Percentiles rank a stretch among this genome's conserved stretches.
Conservation (phyloP, 345 rosid genomes). For the Clausena lansium region DNA sequence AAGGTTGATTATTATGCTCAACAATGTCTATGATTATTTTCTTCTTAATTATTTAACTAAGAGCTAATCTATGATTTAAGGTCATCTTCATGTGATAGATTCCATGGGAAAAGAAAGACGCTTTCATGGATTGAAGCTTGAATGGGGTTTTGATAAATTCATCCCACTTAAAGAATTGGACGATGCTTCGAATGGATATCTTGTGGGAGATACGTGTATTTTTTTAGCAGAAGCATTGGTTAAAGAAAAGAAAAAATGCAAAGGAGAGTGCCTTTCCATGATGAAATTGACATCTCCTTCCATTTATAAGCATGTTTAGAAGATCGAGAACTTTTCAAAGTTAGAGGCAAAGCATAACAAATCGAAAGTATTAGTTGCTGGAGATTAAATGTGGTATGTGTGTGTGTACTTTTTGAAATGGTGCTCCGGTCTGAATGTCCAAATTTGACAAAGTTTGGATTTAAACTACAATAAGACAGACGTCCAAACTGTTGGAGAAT, state of each 20-base stretch:
- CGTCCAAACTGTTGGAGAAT: no score
- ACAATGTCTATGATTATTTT: no score
- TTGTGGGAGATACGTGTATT: constrained; percentile 33
- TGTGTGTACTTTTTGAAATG: no score
- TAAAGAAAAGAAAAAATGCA: constrained; percentile 34
- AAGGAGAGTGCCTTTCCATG: constrained; percentile 33
- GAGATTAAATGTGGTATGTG: constrained; percentile 40
- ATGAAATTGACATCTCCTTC: constrained; percentile 17
- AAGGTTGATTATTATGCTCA: no score
- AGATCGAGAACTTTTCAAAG: constrained; percentile 34
- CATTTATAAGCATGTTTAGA: constrained; percentile 38
- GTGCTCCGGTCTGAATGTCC: no score
- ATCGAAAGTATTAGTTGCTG: constrained; percentile 25
- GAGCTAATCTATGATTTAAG: no score
- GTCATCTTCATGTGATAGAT: constrained; percentile 30
- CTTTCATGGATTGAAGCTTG: constrained; percentile 31
- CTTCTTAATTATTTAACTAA: no score
- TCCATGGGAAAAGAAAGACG: constrained; percentile 27
- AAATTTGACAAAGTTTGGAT: no score
- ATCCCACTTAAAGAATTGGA: constrained; percentile 16
- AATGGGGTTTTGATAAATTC: constrained; percentile 44
- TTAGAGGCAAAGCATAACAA: constrained; percentile 6
- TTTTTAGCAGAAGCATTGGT: constrained; percentile 44
- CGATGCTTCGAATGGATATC: constrained; percentile 34
- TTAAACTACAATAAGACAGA: no score